A percentile compares a stretch with the other conserved stretches of the same genome.
Conservation (phyloP, 345 rosid species). For the Bruguiera sexangula region DNA sequence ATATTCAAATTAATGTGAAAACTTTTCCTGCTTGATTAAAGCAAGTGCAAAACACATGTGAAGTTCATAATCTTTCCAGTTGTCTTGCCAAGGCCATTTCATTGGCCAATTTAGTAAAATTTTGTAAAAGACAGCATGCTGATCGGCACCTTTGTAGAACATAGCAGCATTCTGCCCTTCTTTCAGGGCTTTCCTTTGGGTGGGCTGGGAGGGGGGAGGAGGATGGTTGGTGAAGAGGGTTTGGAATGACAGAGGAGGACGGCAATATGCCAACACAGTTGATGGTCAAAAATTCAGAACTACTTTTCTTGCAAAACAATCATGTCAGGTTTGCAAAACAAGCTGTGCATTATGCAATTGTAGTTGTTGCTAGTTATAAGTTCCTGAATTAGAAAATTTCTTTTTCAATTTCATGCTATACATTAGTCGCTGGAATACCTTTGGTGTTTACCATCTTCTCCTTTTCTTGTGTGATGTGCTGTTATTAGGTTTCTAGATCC, state of each 20-base stretch:
- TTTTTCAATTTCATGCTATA: no score
- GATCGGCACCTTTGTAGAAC: not conserved
- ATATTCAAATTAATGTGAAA: no score
- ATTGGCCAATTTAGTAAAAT: not conserved
- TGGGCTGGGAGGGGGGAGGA: not conserved
- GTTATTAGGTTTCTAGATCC: constrained; percentile 74
- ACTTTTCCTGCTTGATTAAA: not conserved
- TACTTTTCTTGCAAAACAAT: no score
- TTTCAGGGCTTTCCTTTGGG: not conserved
- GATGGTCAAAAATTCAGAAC: no score
- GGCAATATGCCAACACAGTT: no score
- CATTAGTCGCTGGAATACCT: no score
- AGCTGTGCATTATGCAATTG: no score
- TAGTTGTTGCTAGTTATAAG: no score
- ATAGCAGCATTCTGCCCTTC: not conserved
- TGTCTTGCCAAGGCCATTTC: not conserved
- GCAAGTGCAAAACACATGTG: not conserved
- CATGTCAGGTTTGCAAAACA: no score
- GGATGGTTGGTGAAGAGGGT: not conserved
- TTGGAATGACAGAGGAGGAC: no score
- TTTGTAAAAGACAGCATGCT: no score
- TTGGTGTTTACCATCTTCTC: not conserved
- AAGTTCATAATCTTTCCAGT: not conserved
- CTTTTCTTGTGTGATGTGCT: constrained; percentile 5
- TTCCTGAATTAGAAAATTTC: no score